Evolutionary conservation across 495 filamentous ascomycete genomes (phyloP).

Genomic region (Trichoderma virens): DNA sequence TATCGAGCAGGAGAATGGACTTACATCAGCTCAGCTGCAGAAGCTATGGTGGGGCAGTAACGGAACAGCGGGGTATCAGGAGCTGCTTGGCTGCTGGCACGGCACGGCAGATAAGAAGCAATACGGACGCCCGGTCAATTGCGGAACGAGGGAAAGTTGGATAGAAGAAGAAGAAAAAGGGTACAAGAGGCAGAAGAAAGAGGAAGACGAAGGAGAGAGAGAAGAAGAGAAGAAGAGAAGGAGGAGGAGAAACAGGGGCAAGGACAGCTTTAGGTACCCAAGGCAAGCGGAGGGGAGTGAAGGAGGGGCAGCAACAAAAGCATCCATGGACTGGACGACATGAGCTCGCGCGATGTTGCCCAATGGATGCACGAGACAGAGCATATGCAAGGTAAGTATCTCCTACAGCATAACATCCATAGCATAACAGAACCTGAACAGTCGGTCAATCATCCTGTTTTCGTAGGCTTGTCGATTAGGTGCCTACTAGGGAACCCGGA

Average conservation of each 20-base stretch:
- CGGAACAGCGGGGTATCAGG: conserved; percentile 5
- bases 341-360: background rate
- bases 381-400: too few species aligned
- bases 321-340: too few species aligned
- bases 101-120: background rate
- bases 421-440: too few species aligned
- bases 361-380: too few species aligned
- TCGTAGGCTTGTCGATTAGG: too few species aligned
- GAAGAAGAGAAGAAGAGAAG: background rate
- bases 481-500: too few species aligned
- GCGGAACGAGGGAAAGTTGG: background rate
- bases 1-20: background rate
- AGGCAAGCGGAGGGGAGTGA: background rate
- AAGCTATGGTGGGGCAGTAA: conserved; percentile 4
- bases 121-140: background rate
- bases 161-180: background rate
- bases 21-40: conserved; percentile 9
- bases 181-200: background rate
- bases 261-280: background rate
- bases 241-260: background rate
- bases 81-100: background rate
- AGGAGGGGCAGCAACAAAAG: background rate
- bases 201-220: background rate
- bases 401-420: too few species aligned
- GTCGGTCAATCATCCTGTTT: too few species aligned